Evolutionary conservation across 495 filamentous ascomycete genomes (phyloP).

Genomic region (Xylaria scruposa): DNA sequence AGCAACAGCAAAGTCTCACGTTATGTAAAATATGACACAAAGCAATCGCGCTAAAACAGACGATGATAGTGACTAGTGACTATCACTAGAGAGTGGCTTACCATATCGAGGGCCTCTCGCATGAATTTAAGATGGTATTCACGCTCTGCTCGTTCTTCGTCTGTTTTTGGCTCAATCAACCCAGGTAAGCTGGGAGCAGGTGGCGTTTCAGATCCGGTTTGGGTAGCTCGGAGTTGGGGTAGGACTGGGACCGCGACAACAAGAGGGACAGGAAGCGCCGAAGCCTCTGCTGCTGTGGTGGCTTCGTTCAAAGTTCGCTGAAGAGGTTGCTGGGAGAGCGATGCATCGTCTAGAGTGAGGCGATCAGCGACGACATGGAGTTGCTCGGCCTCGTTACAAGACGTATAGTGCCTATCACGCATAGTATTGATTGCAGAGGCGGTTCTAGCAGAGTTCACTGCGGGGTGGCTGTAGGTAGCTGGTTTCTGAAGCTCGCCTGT

Average conservation of each 20-base stretch:
- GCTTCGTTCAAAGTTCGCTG: slow-evolving; percentile 16
- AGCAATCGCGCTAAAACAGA: neutral
- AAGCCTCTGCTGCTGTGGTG: slow-evolving; percentile 21
- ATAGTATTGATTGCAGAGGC: slow-evolving; percentile 19
- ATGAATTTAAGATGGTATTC: slow-evolving; percentile 65
- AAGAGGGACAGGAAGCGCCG: slow-evolving; percentile 25
- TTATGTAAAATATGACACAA: neutral
- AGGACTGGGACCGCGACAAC: slow-evolving; percentile 32
- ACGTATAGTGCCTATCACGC: slow-evolving; percentile 17
- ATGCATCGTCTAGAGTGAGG: slow-evolving; percentile 29
- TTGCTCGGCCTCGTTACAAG: slow-evolving; percentile 11
- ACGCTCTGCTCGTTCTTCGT: slow-evolving; percentile 37
- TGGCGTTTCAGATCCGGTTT: slow-evolving; percentile 5
- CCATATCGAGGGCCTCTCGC: slow-evolving; percentile 73
- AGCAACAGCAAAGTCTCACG: neutral
- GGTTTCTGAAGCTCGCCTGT: slow-evolving; percentile 31
- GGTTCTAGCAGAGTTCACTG: slow-evolving; percentile 15
- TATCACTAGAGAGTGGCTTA: slow-evolving; percentile 40
- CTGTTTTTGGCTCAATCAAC: slow-evolving; percentile 37
- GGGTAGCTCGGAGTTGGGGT: neutral
- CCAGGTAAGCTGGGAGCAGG: slow-evolving; percentile 31
- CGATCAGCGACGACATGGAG: slow-evolving; percentile 20
- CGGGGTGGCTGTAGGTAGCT: slow-evolving; percentile 38
- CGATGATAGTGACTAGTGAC: slow-evolving; percentile 1
- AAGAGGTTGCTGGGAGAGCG: slow-evolving; percentile 7